Evolutionary conservation across 2,329 filamentous ascomycete genomes (phyloP), one percentile per base, ranked within the genome.

Genomic region (Cercospora nicotianae): DNA sequence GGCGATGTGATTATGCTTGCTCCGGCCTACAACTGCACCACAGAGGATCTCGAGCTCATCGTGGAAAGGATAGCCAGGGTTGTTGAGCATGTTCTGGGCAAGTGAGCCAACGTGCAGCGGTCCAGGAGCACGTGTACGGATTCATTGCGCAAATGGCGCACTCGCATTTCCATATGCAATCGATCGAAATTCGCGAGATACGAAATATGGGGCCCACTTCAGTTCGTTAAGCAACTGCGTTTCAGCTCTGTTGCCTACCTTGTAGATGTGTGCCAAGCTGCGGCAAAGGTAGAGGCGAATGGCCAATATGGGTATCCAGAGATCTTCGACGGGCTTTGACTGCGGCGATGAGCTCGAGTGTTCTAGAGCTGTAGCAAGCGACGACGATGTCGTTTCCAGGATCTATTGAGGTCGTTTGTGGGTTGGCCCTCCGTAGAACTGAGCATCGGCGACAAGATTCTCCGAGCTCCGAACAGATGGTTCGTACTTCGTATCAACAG

Each of bases 1-100:
- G 90, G 90, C 4, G 90, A 93, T 73, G 67, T 71, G 16, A 80
- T 91, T 28, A 82, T 92, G 45, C 74, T 93, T 12, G 85, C 89
- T 1, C 90, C 91, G 3, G 84, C 90, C 0, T 91, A 87, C 77
- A 91, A 86, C 57, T 82, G 88, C 26, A 87, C 83, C 0, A 77
- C 77, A 48, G 80, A 80, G 10, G 87, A 90, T 26, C 79, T 90
- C 61, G 82, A 86, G 5, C 73, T 80, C 28, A 86, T 89, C 61
- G 86, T 86, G 1, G 78, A 83, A 20, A 80, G 79, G 0, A 78
- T 86, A 5, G 77, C 75, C 2, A 80, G 75, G 36, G 82, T 89
- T 12, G 76, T 90, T n/a, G 76, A 80, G 12, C 84, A 85, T 26
- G 80, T 79, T 63, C 78, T 82, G 26, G 72, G 70, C 18, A 58